Conservation (phyloP, 2,329 filamentous ascomycete genomes). For the Talaromyces sp. region DNA sequence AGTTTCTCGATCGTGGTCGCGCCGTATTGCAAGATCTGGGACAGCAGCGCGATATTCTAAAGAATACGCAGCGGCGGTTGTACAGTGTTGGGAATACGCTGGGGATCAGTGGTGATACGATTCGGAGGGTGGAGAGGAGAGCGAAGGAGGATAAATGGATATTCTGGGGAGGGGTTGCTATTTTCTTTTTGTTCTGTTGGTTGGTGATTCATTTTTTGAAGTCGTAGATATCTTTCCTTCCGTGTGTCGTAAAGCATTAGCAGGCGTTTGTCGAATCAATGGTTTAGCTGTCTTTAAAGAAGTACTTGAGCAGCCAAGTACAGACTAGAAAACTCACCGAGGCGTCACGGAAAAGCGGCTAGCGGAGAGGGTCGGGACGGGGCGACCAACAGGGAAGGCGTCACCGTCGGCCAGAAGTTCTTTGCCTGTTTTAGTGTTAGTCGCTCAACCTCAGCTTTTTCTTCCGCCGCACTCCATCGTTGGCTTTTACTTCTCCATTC, state of each 20-base stretch:
- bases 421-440: slow-evolving; percentile 7
- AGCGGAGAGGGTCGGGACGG: slow-evolving; percentile 8
- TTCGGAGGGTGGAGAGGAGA: slow-evolving; percentile 89
- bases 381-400: not conserved
- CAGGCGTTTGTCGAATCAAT: slow-evolving; percentile 5
- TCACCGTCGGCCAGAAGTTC: not conserved
- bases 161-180: slow-evolving; percentile 78
- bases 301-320: not conserved
- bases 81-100: slow-evolving; percentile 93
- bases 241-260: slow-evolving; percentile 8
- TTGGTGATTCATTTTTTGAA: slow-evolving; percentile 80
- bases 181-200: slow-evolving; percentile 92
- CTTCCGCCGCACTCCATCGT: slow-evolving; percentile 7
- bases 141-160: slow-evolving; percentile 98
- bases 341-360: slow-evolving; percentile 9
- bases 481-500: not conserved
- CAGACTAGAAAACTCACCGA: not conserved
- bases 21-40: slow-evolving; percentile 85
- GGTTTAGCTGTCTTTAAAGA: not conserved
- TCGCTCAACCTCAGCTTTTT: slow-evolving; percentile 13
- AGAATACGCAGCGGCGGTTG: slow-evolving; percentile 84
- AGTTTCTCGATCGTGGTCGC: slow-evolving; percentile 87
- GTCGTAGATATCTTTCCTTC: slow-evolving; percentile 40
- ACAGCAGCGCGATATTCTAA: slow-evolving; percentile 88
- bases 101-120: slow-evolving; percentile 91